Evolutionary conservation across 768 basidiomycete genomes (phyloP).

Genomic region (Gloeostereum incarnatum): DNA sequence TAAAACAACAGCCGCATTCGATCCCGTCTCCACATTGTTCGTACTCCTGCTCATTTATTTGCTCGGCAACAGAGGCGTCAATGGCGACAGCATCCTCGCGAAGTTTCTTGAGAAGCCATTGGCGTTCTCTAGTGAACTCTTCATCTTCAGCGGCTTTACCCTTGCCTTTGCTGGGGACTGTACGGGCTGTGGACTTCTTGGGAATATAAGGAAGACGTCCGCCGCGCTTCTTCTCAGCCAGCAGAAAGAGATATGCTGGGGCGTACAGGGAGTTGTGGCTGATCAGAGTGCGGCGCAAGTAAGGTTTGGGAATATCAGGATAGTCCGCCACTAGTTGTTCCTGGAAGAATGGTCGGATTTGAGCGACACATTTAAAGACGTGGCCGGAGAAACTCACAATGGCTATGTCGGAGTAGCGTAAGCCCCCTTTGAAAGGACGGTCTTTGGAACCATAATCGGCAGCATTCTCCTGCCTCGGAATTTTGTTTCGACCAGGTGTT

Average conservation of each 20-base stretch:
- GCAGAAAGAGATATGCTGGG: constrained; percentile 49
- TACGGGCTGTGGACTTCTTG: constrained; percentile 22
- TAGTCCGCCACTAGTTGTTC: constrained; percentile 47
- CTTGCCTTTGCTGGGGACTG: constrained; percentile 26
- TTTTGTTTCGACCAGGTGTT: constrained; percentile 18
- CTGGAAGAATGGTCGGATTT: constrained; percentile 18
- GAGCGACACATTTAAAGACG: constrained; percentile 1
- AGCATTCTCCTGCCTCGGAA: constrained; percentile 25
- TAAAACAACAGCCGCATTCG: constrained; percentile 87
- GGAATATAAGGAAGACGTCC: constrained; percentile 24
- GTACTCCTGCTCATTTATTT: constrained; percentile 28
- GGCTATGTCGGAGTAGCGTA: constrained; percentile 38
- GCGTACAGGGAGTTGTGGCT: constrained; percentile 45
- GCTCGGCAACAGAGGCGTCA: constrained; percentile 21
- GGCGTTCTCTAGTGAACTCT: constrained; percentile 35
- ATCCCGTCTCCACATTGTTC: constrained; percentile 51
- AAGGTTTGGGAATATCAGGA: constrained; percentile 43
- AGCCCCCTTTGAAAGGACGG: constrained; percentile 31
- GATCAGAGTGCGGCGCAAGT: constrained; percentile 37
- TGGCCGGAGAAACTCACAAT: constrained; percentile 29
- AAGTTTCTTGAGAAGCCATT: constrained; percentile 35
- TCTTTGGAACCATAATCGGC: constrained; percentile 42
- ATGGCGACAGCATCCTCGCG: constrained; percentile 15
- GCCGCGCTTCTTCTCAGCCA: constrained; percentile 20
- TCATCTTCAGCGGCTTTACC: constrained; percentile 27